Conservation (phyloP, 202 grass and related monocot genomes). For the Thinopyrum obtusiflorum region DNA sequence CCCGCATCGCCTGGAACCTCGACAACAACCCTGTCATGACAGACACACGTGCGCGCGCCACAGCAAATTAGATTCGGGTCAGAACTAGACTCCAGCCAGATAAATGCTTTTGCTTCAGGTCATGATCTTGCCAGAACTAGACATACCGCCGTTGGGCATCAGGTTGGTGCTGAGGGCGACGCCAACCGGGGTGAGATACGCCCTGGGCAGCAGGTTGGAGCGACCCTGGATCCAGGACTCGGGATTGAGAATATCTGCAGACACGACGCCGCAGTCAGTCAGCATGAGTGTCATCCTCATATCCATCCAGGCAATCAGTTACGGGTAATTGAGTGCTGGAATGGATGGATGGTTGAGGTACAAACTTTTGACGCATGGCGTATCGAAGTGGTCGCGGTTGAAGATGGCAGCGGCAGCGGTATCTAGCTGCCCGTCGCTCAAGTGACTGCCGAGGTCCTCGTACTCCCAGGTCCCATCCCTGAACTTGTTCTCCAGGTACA, state of each 20-base stretch:
- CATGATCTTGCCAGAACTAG: not conserved
- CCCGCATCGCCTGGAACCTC: constrained; percentile 68
- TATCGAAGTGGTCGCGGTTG: constrained; percentile 35
- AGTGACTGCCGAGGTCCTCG: constrained; percentile 60
- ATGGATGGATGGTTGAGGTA: constrained; percentile 10
- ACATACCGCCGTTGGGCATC: constrained; percentile 62
- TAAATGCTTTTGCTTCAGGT: not conserved
- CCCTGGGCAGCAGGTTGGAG: constrained; percentile 47
- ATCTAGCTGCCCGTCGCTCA: constrained; percentile 30
- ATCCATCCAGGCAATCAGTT: constrained; percentile 1
- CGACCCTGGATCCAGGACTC: constrained; percentile 48
- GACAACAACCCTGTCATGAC: constrained; percentile 50
- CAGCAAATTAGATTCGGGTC: not conserved
- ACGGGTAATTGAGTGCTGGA: not conserved
- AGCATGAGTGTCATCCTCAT: not conserved
- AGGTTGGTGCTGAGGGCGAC: constrained; percentile 88
- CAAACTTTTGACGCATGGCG: constrained; percentile 38
- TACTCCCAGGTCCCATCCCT: constrained; percentile 63
- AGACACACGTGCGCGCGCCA: not conserved
- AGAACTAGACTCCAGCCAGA: not conserved
- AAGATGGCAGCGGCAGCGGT: constrained; percentile 66
- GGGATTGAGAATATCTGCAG: constrained; percentile 51
- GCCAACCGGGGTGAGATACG: constrained; percentile 32
- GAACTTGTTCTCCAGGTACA: constrained; percentile 74
- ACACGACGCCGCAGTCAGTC: not conserved